Conservation (phyloP, 768 basidiomycete species). For the Porphyrellus cyaneotinctus region DNA sequence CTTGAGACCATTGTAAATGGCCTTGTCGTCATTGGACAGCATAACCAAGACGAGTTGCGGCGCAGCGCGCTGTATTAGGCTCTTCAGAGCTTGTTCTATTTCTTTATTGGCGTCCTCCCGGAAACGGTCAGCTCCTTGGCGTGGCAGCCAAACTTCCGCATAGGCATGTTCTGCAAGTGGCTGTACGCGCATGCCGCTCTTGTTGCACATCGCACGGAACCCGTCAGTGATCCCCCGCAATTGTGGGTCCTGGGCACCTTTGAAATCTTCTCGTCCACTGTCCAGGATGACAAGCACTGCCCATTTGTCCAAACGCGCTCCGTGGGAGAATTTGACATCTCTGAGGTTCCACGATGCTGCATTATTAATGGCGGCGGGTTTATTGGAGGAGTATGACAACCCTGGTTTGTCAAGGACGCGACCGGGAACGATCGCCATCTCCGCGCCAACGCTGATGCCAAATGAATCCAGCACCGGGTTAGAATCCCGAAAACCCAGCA, state of each 20-base stretch:
- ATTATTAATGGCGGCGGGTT: conserved; percentile 30
- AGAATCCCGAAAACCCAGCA: conserved; percentile 38
- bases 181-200: conserved; percentile 56
- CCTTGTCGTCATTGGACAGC: conserved; percentile 44
- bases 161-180: conserved; percentile 27
- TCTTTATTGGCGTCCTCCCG: conserved; percentile 45
- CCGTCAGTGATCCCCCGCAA: conserved; percentile 41
- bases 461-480: conserved; percentile 37
- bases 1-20: conserved; percentile 49
- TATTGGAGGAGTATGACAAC: conserved; percentile 37
- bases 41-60: conserved; percentile 39
- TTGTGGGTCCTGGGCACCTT: conserved; percentile 43
- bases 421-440: conserved; percentile 54
- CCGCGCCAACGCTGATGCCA: conserved; percentile 39
- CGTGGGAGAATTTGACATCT: conserved; percentile 53
- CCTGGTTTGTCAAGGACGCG: conserved; percentile 45
- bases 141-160: conserved; percentile 42
- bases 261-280: conserved; percentile 51
- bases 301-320: conserved; percentile 57
- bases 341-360: conserved; percentile 51
- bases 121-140: conserved; percentile 45
- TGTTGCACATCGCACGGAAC: conserved; percentile 58
- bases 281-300: conserved; percentile 67
- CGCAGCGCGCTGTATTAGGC: neutral
- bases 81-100: neutral